Evolutionary conservation across 352 stramenopile genomes (phyloP).

Genomic region (Phytophthora niederhauseri): DNA sequence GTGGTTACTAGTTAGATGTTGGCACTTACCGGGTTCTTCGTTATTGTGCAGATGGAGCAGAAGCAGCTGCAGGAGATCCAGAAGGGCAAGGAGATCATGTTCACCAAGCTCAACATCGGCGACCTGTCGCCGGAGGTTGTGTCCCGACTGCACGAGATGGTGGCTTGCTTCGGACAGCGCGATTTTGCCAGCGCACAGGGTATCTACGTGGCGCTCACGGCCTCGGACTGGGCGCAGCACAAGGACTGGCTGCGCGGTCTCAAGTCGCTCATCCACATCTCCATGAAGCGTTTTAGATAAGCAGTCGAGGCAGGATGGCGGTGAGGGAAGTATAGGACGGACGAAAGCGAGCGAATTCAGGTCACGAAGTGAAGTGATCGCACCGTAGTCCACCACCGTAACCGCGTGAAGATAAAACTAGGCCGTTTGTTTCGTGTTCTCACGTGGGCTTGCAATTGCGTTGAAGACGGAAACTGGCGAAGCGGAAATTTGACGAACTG

Average conservation of each 20-base stretch:
- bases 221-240: conserved; percentile 95
- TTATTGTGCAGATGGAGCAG: conserved; percentile 73
- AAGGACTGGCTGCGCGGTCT: conserved; percentile 98
- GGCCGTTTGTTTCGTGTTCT: conserved; percentile 25
- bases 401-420: conserved; percentile 21
- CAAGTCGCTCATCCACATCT: conserved; percentile 97
- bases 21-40: conserved; percentile 14
- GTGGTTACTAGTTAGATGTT: background rate
- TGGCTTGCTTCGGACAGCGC: conserved; percentile 71
- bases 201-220: conserved; percentile 93
- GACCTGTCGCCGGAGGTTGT: conserved; percentile 77
- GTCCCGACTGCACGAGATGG: conserved; percentile 80
- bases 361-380: conserved; percentile 22
- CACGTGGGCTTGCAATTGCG: background rate
- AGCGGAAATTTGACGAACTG: background rate
- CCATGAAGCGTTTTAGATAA: conserved; percentile 92
- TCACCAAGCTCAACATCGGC: conserved; percentile 87
- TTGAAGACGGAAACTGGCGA: background rate
- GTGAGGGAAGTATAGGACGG: background rate
- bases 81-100: conserved; percentile 88
- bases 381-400: conserved; percentile 4
- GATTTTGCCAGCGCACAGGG: conserved; percentile 80
- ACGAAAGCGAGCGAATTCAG: background rate
- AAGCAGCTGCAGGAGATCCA: conserved; percentile 89
- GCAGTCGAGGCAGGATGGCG: conserved; percentile 15